A percentile compares a stretch with the other conserved stretches of the same genome.
Evolutionary conservation across 768 basidiomycete genomes (phyloP).

Genomic region (Coprinopsis cinerea): DNA sequence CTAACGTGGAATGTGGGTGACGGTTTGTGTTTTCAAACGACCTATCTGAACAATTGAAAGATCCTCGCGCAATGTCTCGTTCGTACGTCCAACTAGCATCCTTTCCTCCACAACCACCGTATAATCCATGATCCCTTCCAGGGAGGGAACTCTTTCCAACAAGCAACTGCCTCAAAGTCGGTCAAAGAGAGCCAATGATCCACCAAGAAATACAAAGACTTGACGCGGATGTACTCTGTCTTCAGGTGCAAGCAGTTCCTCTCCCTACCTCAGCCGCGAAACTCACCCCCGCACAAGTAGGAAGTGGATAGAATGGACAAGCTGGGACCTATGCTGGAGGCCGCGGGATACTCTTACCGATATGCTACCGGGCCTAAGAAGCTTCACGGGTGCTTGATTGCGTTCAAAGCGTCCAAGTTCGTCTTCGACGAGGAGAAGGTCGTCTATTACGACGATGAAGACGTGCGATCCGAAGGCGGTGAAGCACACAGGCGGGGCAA

Average conservation of each 20-base stretch:
- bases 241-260: slow-evolving; percentile 52
- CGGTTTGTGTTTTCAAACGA: slow-evolving; percentile 7
- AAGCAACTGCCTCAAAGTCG: slow-evolving; percentile 78
- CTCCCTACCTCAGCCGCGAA: not conserved
- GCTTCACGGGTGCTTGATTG: slow-evolving; percentile 82
- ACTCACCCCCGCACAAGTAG: slow-evolving; percentile 30
- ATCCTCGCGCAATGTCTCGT: slow-evolving; percentile 75
- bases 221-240: slow-evolving; percentile 75
- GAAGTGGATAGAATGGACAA: slow-evolving; percentile 83
- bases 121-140: slow-evolving; percentile 19
- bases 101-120: not conserved
- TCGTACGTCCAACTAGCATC: slow-evolving; percentile 43
- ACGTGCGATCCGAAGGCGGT: slow-evolving; percentile 36
- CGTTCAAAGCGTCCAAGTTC: slow-evolving; percentile 54
- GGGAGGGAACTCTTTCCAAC: slow-evolving; percentile 79
- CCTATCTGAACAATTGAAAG: slow-evolving; percentile 27
- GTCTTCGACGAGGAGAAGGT: slow-evolving; percentile 36
- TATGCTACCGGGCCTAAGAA: slow-evolving; percentile 71
- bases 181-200: slow-evolving; percentile 70
- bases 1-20: slow-evolving; percentile 82
- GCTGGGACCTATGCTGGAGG: slow-evolving; percentile 59
- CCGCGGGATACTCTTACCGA: slow-evolving; percentile 56
- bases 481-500: slow-evolving; percentile 39
- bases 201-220: slow-evolving; percentile 68
- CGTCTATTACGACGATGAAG: slow-evolving; percentile 67